A percentile compares a stretch with the other conserved stretches of the same genome.
Conservation (phyloP, 2,329 filamentous ascomycete species). For the Fusarium sp. region DNA sequence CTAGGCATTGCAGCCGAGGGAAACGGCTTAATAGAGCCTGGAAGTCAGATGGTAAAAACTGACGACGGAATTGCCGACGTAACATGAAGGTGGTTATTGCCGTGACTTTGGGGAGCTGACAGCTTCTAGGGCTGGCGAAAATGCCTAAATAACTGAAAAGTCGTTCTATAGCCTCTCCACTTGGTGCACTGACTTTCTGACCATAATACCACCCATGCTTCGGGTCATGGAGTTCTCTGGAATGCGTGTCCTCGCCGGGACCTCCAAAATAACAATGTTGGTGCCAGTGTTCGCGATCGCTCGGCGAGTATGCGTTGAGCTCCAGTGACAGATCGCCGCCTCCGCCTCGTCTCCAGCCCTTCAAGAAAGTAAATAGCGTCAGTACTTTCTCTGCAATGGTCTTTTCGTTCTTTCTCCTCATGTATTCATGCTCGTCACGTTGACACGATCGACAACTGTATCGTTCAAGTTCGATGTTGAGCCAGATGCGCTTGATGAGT, state of each 20-base stretch:
- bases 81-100: neutral
- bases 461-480: neutral
- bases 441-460: neutral
- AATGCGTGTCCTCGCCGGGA: neutral
- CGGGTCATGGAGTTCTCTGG: neutral
- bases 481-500: neutral
- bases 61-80: neutral
- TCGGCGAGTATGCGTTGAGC: conserved; percentile 9
- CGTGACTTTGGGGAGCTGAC: neutral
- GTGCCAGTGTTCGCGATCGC: neutral
- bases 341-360: neutral
- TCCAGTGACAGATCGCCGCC: neutral
- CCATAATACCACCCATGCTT: neutral
- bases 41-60: neutral
- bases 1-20: neutral
- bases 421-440: neutral
- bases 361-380: neutral
- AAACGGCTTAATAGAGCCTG: neutral
- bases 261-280: neutral
- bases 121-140: neutral
- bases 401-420: neutral
- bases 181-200: neutral
- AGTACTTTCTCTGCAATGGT: neutral
- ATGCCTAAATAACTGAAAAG: neutral
- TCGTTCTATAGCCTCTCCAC: neutral